phyloP scores from a whole-genome alignment of 306 rosid species.

The Glycine tomentella region DNA sequence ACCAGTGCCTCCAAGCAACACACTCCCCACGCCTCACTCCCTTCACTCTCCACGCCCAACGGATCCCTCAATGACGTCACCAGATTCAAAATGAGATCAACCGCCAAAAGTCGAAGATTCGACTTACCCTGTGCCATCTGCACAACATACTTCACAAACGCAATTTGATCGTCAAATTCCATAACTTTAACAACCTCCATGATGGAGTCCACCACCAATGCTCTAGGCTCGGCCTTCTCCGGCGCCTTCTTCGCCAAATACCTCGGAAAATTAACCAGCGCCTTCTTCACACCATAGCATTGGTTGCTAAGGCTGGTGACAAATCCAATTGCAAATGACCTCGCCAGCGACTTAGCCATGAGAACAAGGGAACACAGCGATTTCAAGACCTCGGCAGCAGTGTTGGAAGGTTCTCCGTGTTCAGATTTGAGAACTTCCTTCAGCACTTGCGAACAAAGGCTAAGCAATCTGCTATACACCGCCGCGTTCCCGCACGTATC shows the following conservation, averaged over 20 bases:
- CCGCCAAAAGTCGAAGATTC: conserved; percentile 76
- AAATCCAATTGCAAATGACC: conserved; percentile 70
- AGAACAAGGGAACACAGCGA: conserved; percentile 63
- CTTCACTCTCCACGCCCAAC: conserved; percentile 60
- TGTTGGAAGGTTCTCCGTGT: conserved; percentile 63
- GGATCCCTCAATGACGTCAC: conserved; percentile 63
- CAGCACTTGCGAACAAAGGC: conserved; percentile 64
- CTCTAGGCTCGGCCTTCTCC: conserved; percentile 82
- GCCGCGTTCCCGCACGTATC: conserved; percentile 56
- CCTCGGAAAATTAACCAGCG: conserved; percentile 72
- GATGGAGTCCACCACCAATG: conserved; percentile 79
- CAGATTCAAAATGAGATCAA: conserved; percentile 72
- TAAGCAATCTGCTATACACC: conserved; percentile 51
- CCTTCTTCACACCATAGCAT: conserved; percentile 67
- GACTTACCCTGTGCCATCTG: conserved; percentile 77
- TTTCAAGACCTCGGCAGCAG: conserved; percentile 79
- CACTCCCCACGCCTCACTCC: conserved; percentile 63
- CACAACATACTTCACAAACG: conserved; percentile 74
- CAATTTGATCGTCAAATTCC: conserved; percentile 67
- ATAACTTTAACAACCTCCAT: conserved; percentile 68
- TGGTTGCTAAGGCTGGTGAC: conserved; percentile 46
- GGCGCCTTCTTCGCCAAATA: conserved; percentile 79
- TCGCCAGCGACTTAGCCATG: conserved; percentile 65
- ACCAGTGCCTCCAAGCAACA: conserved; percentile 83
- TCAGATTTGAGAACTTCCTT: conserved; percentile 67